These are phyloP conservation scores for Hymenoscyphus occultus DNA, from an alignment of 2,329 filamentous ascomycete species.

Conservation along the genomic window DNA sequence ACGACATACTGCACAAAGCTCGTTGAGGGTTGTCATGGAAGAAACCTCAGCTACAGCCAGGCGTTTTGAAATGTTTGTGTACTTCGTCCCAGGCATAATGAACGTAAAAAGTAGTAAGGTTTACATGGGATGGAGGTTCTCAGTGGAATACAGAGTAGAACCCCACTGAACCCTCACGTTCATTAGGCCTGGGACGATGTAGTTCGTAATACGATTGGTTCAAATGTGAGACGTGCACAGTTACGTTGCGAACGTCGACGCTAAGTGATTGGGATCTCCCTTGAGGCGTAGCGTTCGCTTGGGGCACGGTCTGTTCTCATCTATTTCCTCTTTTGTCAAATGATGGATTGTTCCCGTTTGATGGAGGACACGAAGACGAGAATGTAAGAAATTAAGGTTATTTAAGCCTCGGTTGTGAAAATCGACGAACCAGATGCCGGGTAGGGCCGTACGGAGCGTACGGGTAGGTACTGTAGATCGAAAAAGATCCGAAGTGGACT, in stretches of 20 bases:
- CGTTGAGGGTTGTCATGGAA: background rate
- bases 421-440: background rate
- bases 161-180: too few relatives aligned
- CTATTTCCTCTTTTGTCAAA: background rate
- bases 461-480: background rate
- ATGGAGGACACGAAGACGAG: background rate
- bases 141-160: too few relatives aligned
- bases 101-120: too few relatives aligned
- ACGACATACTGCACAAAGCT: background rate
- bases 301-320: background rate
- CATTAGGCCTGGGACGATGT: too few relatives aligned
- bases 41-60: background rate
- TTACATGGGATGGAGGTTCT: too few relatives aligned
- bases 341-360: background rate
- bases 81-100: too few relatives aligned
- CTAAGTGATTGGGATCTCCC: background rate
- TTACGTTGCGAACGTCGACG: background rate
- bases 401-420: background rate
- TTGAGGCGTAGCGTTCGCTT: background rate
- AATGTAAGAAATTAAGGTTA: background rate
- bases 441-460: background rate
- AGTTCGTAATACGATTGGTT: constrained; percentile 3
- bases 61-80: too few relatives aligned
- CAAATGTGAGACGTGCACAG: constrained; percentile 8
- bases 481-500: background rate